phyloP scores from a whole-genome alignment of 1,284 basidiomycete genomes.

The Apiotrichum sp. region DNA sequence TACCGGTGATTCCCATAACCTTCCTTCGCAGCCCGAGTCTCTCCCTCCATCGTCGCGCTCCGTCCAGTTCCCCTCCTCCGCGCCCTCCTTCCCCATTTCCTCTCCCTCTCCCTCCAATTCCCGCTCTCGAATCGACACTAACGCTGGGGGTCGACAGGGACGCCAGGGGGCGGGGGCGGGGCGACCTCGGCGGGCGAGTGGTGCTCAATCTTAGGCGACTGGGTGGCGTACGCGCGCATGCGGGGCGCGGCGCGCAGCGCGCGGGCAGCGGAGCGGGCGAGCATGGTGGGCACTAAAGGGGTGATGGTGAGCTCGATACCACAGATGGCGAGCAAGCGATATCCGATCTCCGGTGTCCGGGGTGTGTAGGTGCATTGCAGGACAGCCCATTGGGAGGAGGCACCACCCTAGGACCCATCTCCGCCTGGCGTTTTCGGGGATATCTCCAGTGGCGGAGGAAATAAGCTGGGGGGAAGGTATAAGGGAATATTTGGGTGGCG shows the following conservation, averaged over 20 bases:
- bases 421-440: background rate
- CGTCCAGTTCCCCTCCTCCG: background rate
- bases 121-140: constrained; percentile 12
- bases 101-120: background rate
- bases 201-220: constrained; percentile 1
- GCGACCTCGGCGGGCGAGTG: constrained; percentile 15
- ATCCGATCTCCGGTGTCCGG: no score
- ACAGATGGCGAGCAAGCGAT: no score
- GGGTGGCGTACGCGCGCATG: constrained; percentile 2
- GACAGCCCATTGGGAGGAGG: constrained; percentile 1
- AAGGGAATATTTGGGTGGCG: no score
- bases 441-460: background rate
- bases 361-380: background rate
- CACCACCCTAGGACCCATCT: background rate
- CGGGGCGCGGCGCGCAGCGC: constrained; percentile 20
- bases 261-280: constrained; percentile 13
- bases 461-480: no score
- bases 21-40: background rate
- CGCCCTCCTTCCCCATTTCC: background rate
- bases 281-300: constrained; percentile 16
- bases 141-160: constrained; percentile 44
- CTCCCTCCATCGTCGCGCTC: background rate
- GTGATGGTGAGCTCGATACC: background rate
- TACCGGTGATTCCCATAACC: no score
- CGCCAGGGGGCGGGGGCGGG: constrained; percentile 28